These are phyloP conservation scores for Mangifera indica DNA, from an alignment of 345 rosid species.

Conservation along the genomic window DNA sequence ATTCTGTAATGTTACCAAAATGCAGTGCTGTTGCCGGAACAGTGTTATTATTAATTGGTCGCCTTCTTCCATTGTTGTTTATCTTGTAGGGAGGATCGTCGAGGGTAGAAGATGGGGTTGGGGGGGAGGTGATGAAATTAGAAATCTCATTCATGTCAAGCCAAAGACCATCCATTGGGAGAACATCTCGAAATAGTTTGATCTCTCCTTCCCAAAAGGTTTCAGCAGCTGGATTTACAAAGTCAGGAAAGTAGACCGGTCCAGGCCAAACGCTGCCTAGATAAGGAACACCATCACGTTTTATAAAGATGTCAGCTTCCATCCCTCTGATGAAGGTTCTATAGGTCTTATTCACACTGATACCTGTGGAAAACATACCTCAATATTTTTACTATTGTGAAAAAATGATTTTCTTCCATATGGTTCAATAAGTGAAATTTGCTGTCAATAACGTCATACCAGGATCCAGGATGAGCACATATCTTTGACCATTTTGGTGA, in stretches of 20 bases:
- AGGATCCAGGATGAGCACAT: slow-evolving; percentile 40
- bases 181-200: slow-evolving; percentile 25
- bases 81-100: slow-evolving; percentile 50
- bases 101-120: slow-evolving; percentile 30
- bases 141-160: slow-evolving; percentile 50
- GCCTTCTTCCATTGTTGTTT: slow-evolving; percentile 21
- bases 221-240: slow-evolving; percentile 28
- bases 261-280: slow-evolving; percentile 22
- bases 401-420: background rate
- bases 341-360: background rate
- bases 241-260: slow-evolving; percentile 42
- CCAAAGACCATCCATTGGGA: slow-evolving; percentile 50
- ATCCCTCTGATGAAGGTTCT: slow-evolving; percentile 9
- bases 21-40: background rate
- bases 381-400: background rate
- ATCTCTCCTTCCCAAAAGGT: slow-evolving; percentile 43
- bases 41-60: background rate
- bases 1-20: slow-evolving; percentile 23
- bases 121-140: slow-evolving; percentile 33
- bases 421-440: background rate
- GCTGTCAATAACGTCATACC: background rate
- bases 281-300: background rate
- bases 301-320: slow-evolving; percentile 9
- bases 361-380: background rate
- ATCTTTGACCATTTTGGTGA: slow-evolving; percentile 44